Evolutionary conservation across 2,329 filamentous ascomycete species (phyloP).

Genomic region (Lachnellula suecica): DNA sequence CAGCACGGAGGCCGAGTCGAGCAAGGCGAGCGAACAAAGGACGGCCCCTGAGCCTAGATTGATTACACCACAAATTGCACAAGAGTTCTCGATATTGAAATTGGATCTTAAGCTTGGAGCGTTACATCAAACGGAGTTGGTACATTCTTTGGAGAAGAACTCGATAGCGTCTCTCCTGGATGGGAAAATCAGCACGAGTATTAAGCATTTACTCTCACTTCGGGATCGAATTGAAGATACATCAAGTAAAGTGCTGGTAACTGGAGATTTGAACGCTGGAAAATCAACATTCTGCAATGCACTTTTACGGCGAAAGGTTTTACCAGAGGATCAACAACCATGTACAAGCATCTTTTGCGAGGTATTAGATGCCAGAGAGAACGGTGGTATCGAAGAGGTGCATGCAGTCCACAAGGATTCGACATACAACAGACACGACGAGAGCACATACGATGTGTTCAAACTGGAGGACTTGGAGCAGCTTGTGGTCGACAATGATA

Average conservation of each 20-base stretch:
- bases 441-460: slow-evolving; percentile 91
- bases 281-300: slow-evolving; percentile 99
- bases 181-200: slow-evolving; percentile 90
- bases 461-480: slow-evolving; percentile 75
- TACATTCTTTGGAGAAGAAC: slow-evolving; percentile 89
- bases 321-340: slow-evolving; percentile 96
- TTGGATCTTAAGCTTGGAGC: slow-evolving; percentile 88
- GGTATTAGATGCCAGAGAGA: slow-evolving; percentile 88
- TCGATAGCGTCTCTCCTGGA: slow-evolving; percentile 90
- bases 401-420: slow-evolving; percentile 86
- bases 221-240: slow-evolving; percentile 96
- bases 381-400: slow-evolving; percentile 88
- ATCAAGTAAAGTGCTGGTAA: slow-evolving; percentile 93
- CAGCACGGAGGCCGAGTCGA: slow-evolving; percentile 64
- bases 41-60: slow-evolving; percentile 71
- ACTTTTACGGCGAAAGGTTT: slow-evolving; percentile 83
- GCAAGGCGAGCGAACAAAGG: slow-evolving; percentile 64
- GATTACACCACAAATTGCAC: slow-evolving; percentile 87
- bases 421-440: slow-evolving; percentile 83
- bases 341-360: slow-evolving; percentile 99
- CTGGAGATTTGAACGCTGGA: slow-evolving; percentile 92
- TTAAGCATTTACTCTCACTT: slow-evolving; percentile 83
- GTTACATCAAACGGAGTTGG: slow-evolving; percentile 82
- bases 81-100: slow-evolving; percentile 95
- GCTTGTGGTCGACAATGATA: slow-evolving; percentile 84